These are phyloP conservation scores for Verticillium zaregamsianum DNA, from an alignment of 2,329 filamentous ascomycete species.

Conservation along the genomic window DNA sequence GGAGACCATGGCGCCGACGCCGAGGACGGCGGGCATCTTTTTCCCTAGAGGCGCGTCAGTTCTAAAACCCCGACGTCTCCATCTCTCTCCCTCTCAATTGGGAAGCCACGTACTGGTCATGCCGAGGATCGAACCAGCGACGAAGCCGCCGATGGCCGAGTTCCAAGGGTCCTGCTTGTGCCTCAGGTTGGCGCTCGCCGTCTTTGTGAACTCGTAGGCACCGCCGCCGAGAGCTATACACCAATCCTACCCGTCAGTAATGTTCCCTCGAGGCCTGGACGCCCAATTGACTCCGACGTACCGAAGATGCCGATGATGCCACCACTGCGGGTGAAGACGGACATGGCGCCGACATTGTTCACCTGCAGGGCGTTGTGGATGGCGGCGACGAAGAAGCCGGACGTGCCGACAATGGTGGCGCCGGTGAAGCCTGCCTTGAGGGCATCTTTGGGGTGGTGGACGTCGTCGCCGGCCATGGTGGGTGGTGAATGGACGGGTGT, in stretches of 20 bases:
- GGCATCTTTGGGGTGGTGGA: conserved; percentile 72
- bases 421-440: conserved; percentile 63
- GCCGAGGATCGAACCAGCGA: conserved; percentile 69
- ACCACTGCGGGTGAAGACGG: conserved; percentile 76
- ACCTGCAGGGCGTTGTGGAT: conserved; percentile 84
- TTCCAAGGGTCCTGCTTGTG: conserved; percentile 79
- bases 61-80: neutral
- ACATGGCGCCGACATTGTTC: conserved; percentile 75
- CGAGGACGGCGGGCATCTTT: conserved; percentile 66
- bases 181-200: conserved; percentile 77
- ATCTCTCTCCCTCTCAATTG: neutral
- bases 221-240: conserved; percentile 64
- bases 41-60: conserved; percentile 21
- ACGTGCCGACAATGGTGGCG: conserved; percentile 58
- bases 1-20: conserved; percentile 57
- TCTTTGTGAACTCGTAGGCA: conserved; percentile 72
- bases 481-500: conserved; percentile 4
- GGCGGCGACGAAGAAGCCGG: conserved; percentile 69
- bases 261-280: neutral
- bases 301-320: conserved; percentile 54
- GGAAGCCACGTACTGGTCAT: conserved; percentile 58
- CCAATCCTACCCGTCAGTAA: neutral
- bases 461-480: conserved; percentile 28
- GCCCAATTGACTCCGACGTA: conserved; percentile 2
- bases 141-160: conserved; percentile 69